These are phyloP conservation scores for Paramyrothecium sp. DNA, from an alignment of 2,329 filamentous ascomycete genomes.

Conservation along the genomic window DNA sequence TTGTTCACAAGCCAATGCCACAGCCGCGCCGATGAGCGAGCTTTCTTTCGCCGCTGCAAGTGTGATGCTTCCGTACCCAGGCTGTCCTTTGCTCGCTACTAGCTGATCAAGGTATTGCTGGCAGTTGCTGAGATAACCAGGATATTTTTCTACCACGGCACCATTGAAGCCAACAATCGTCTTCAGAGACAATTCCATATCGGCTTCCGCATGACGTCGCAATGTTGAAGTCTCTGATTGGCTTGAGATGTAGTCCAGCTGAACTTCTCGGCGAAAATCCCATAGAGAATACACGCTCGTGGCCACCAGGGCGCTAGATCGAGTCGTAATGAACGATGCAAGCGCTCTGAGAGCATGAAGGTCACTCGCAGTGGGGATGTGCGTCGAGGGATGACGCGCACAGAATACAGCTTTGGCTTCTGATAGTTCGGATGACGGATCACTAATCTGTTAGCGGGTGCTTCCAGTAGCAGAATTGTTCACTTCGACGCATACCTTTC, in stretches of 20 bases:
- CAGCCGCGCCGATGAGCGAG: constrained; percentile 72
- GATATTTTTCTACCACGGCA: constrained; percentile 77
- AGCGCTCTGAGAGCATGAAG: constrained; percentile 51
- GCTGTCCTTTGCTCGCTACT: constrained; percentile 34
- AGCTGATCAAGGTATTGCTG: constrained; percentile 64
- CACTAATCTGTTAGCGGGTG: constrained; percentile 33
- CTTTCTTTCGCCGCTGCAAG: constrained; percentile 72
- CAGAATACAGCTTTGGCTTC: constrained; percentile 48
- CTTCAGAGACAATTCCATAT: constrained; percentile 45
- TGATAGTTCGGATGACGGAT: constrained; percentile 39
- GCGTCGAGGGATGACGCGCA: constrained; percentile 45
- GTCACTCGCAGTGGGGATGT: constrained; percentile 42
- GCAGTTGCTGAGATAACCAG: constrained; percentile 60
- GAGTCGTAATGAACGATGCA: constrained; percentile 52
- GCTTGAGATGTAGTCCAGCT: constrained; percentile 31
- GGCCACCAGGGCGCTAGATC: constrained; percentile 59
- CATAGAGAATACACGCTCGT: constrained; percentile 59
- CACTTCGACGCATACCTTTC: constrained; percentile 47
- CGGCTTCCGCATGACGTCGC: constrained; percentile 48
- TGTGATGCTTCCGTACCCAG: constrained; percentile 46
- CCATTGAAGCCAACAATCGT: constrained; percentile 72
- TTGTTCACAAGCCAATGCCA: constrained; percentile 54
- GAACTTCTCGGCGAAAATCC: constrained; percentile 50
- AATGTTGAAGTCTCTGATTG: constrained; percentile 27
- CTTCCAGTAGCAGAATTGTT: background rate